A percentile compares a stretch with the other conserved stretches of the same genome.
phyloP scores from a whole-genome alignment of 192 early-diverging fungal species.

The Jimgerdemannia lactiflua region DNA sequence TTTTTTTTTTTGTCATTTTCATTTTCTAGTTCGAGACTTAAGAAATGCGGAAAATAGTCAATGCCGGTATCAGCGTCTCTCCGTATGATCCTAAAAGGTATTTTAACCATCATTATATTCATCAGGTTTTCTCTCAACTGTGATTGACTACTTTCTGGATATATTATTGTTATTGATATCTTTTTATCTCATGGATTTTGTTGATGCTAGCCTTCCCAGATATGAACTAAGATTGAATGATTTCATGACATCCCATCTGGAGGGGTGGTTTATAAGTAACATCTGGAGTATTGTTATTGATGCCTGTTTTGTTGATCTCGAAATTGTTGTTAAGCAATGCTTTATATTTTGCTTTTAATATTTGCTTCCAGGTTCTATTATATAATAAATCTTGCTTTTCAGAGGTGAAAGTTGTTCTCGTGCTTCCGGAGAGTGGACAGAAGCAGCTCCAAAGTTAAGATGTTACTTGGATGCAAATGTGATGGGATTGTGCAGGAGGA shows the following conservation, averaged over 20 bases:
- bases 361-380: constrained; percentile 1
- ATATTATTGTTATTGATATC: constrained; percentile 6
- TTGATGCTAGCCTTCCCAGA: constrained; percentile 13
- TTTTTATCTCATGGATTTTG: constrained; percentile 4
- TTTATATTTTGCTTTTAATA: neutral
- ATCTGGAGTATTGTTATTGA: constrained; percentile 17
- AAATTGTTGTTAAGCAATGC: constrained; percentile 7
- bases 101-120: constrained; percentile 9
- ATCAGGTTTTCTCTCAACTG: constrained; percentile 2
- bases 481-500: constrained; percentile 20
- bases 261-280: constrained; percentile 15
- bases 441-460: constrained; percentile 3
- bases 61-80: constrained; percentile 7
- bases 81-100: constrained; percentile 10
- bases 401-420: constrained; percentile 13
- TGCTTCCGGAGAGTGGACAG: constrained; percentile 11
- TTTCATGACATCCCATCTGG: constrained; percentile 9
- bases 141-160: neutral
- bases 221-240: constrained; percentile 9
- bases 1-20: no score
- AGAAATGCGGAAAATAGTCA: constrained; percentile 10
- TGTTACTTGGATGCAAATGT: constrained; percentile 11
- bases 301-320: constrained; percentile 11
- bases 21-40: neutral
- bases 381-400: constrained; percentile 7